These are phyloP conservation scores for Colletotrichum tanaceti DNA, from an alignment of 2,329 filamentous ascomycete genomes.

Conservation along the genomic window DNA sequence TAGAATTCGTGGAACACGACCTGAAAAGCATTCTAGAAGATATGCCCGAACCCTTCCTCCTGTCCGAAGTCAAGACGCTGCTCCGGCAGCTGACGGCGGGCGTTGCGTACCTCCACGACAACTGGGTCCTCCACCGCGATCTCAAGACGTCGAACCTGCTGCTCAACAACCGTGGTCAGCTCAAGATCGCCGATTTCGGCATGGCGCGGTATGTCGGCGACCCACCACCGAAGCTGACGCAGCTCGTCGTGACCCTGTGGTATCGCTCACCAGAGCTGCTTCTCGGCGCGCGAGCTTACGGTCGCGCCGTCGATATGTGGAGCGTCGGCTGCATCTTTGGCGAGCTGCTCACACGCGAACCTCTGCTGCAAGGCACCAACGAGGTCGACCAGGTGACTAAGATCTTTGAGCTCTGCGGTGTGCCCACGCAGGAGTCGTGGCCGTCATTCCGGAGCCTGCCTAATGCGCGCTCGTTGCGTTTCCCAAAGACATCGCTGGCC, in stretches of 20 bases:
- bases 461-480: constrained; percentile 82
- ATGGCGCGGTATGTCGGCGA: constrained; percentile 93
- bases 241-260: constrained; percentile 96
- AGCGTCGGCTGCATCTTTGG: constrained; percentile 95
- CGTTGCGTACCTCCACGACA: constrained; percentile 84
- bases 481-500: constrained; percentile 64
- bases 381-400: constrained; percentile 90
- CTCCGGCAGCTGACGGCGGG: constrained; percentile 85
- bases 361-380: constrained; percentile 87
- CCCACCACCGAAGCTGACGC: constrained; percentile 82
- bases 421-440: constrained; percentile 86
- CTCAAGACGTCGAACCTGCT: constrained; percentile 94
- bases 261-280: constrained; percentile 93
- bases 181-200: constrained; percentile 98
- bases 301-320: constrained; percentile 89
- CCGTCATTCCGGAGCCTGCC: constrained; percentile 87
- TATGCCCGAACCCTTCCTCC: constrained; percentile 93
- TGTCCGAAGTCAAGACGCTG: constrained; percentile 92
- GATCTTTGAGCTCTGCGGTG: constrained; percentile 90
- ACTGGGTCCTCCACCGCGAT: constrained; percentile 94
- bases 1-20: constrained; percentile 98
- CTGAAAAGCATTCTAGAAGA: constrained; percentile 92
- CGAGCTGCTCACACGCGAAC: constrained; percentile 85
- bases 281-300: constrained; percentile 82
- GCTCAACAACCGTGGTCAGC: constrained; percentile 91